Percentiles rank a stretch among this genome's conserved stretches.
These are phyloP conservation scores for Xanthoceras sorbifolium DNA, from an alignment of 345 rosid genomes.

Conservation along the genomic window DNA sequence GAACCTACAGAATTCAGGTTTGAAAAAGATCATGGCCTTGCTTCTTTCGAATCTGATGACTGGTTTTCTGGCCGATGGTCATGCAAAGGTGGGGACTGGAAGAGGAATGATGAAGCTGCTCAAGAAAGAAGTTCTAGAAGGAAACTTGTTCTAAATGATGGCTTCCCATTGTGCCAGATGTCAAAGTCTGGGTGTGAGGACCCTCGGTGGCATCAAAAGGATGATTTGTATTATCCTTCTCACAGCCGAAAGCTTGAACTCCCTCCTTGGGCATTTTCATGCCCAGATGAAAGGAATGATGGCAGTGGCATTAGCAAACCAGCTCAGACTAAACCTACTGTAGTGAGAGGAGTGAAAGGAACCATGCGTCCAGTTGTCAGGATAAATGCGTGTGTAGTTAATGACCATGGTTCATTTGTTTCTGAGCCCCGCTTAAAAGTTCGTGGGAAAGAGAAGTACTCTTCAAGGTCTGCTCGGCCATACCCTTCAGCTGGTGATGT, in stretches of 20 bases:
- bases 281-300: constrained; percentile 72
- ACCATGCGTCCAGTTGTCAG: constrained; percentile 76
- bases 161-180: constrained; percentile 94
- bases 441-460: constrained; percentile 69
- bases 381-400: constrained; percentile 96
- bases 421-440: constrained; percentile 70
- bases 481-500: constrained; percentile 61
- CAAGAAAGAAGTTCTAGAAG: constrained; percentile 63
- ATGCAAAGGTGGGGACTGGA: constrained; percentile 99
- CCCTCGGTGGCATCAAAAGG: constrained; percentile 89
- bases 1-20: constrained; percentile 45
- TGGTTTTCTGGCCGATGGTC: constrained; percentile 86
- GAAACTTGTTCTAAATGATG: constrained; percentile 88
- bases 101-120: constrained; percentile 73
- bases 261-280: constrained; percentile 87
- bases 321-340: constrained; percentile 49
- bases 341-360: constrained; percentile 73
- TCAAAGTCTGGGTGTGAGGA: constrained; percentile 85
- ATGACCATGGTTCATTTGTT: constrained; percentile 81
- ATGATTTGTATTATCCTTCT: constrained; percentile 77
- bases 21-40: constrained; percentile 46
- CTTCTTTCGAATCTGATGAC: constrained; percentile 48
- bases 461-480: constrained; percentile 67
- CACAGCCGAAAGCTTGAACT: constrained; percentile 86
- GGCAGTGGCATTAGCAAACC: constrained; percentile 34